These are phyloP conservation scores for Keqinozyma sinolaborantium DNA, from an alignment of 1,139 yeast genomes.

Conservation along the genomic window DNA sequence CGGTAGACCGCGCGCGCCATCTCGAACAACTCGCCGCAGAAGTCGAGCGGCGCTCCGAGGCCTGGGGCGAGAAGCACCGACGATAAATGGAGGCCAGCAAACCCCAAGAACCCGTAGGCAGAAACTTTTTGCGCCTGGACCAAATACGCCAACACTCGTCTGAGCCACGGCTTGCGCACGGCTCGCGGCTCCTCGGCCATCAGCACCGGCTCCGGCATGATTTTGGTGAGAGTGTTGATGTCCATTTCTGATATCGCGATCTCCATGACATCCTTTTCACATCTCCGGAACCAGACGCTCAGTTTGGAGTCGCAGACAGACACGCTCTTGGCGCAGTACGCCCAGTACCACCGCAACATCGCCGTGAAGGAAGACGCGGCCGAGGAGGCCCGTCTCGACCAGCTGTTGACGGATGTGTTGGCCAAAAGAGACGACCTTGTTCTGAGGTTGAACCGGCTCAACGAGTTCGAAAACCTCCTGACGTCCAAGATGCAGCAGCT, in stretches of 20 bases:
- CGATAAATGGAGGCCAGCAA: constrained; percentile 55
- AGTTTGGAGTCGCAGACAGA: constrained; percentile 43
- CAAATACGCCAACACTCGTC: constrained; percentile 9
- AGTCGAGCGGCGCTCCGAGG: constrained; percentile 32
- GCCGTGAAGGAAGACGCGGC: constrained; percentile 33
- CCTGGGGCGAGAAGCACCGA: constrained; percentile 58
- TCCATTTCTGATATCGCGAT: too few relatives aligned
- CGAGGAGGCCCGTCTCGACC: constrained; percentile 65
- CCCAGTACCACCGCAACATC: constrained; percentile 24
- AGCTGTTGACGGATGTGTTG: constrained; percentile 42
- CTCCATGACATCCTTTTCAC: constrained; percentile 38
- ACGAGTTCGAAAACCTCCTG: constrained; percentile 62
- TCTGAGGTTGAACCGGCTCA: constrained; percentile 32
- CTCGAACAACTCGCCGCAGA: constrained; percentile 56
- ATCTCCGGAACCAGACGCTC: constrained; percentile 36
- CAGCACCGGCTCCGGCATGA: constrained; percentile 19
- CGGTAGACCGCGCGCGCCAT: constrained; percentile 64
- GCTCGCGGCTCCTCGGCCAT: too few relatives aligned
- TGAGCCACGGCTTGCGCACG: too few relatives aligned
- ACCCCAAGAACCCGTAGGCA: constrained; percentile 55
- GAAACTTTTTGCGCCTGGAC: constrained; percentile 53
- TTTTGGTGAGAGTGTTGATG: too few relatives aligned
- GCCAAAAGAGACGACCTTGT: constrained; percentile 30
- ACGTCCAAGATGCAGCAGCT: constrained; percentile 79
- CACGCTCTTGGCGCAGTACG: constrained; percentile 29